phyloP scores from a whole-genome alignment of 306 rosid genomes.

The Lablab purpureus region DNA sequence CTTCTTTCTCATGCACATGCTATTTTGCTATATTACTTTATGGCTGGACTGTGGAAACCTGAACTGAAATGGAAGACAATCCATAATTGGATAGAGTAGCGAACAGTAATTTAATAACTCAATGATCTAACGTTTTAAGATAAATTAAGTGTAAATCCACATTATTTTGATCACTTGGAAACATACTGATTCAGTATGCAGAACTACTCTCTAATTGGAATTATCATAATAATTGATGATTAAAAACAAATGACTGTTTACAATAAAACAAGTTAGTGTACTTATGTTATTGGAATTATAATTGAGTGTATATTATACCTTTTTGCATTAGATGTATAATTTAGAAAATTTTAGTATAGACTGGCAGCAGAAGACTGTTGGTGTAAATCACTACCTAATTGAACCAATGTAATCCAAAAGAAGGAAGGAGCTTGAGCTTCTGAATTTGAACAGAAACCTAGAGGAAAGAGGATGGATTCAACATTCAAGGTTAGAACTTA shows the following conservation, averaged over 20 bases:
- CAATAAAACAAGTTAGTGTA: not conserved
- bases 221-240: not conserved
- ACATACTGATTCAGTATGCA: not conserved
- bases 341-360: not conserved
- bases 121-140: not conserved
- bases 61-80: not conserved
- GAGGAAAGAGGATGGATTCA: not conserved
- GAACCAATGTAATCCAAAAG: not conserved
- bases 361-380: not conserved
- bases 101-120: not conserved
- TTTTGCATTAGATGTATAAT: not conserved
- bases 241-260: not conserved
- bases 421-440: not conserved
- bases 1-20: not conserved
- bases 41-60: conserved; percentile 6
- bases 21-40: not conserved
- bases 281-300: not conserved
- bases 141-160: not conserved
- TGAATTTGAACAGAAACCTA: not conserved
- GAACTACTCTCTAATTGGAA: not conserved
- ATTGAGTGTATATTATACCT: not conserved
- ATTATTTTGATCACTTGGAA: not conserved
- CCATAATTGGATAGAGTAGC: not conserved
- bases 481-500: conserved; percentile 9
- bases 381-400: not conserved